Percentiles rank a stretch among this genome's conserved stretches.
Conservation (phyloP, 2,329 filamentous ascomycete species). For the Alternaria angustiovoidea region DNA sequence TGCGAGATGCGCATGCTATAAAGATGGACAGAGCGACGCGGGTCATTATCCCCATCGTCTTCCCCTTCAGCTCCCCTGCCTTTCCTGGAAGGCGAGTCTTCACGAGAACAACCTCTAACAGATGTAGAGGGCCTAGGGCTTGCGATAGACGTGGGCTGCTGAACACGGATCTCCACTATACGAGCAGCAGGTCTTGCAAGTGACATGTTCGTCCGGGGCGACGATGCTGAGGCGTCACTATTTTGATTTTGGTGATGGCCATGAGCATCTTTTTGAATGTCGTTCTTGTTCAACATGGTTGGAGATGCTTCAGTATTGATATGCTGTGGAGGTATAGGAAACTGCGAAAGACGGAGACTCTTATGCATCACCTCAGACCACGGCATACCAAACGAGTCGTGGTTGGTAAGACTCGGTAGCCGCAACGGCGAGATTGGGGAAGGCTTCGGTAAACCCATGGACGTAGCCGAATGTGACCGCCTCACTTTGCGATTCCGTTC, state of each 20-base stretch:
- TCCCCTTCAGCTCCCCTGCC: neutral
- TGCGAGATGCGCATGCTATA: constrained; percentile 56
- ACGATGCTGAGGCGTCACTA: neutral
- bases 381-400: constrained; percentile 31
- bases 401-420: constrained; percentile 38
- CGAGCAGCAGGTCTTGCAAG: neutral
- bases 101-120: constrained; percentile 14
- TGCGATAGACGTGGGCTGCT: constrained; percentile 27
- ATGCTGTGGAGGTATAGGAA: constrained; percentile 28
- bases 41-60: constrained; percentile 21
- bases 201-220: neutral
- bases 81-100: constrained; percentile 9
- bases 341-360: constrained; percentile 43
- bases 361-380: constrained; percentile 42
- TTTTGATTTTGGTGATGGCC: neutral
- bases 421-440: constrained; percentile 34
- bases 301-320: constrained; percentile 22
- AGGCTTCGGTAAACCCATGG: constrained; percentile 32
- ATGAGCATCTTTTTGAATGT: neutral
- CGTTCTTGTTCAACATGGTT: constrained; percentile 5
- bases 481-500: constrained; percentile 31
- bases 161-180: constrained; percentile 27
- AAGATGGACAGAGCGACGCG: constrained; percentile 50
- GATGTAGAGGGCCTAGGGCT: constrained; percentile 30
- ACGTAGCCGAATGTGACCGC: constrained; percentile 44